phyloP scores from a whole-genome alignment of 1,284 basidiomycete species.

The Peniophora sp. region DNA sequence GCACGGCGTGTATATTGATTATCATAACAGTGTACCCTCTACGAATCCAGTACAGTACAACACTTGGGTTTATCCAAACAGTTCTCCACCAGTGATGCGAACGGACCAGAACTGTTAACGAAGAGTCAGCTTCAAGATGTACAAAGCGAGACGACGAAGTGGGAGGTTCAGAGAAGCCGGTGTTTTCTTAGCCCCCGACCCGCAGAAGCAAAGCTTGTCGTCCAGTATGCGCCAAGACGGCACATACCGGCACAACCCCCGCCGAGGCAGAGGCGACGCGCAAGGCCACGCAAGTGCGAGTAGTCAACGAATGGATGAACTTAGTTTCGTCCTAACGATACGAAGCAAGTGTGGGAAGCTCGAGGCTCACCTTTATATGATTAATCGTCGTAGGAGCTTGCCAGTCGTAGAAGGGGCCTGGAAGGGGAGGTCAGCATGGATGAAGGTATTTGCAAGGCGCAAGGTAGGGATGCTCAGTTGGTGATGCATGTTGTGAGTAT shows the following conservation, averaged over 20 bases:
- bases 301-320: conserved; percentile 74
- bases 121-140: neutral
- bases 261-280: conserved; percentile 8
- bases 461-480: conserved; percentile 12
- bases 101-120: neutral
- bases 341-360: neutral
- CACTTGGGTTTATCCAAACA: too few species aligned
- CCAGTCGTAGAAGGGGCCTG: too few species aligned
- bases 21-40: too few species aligned
- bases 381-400: too few species aligned
- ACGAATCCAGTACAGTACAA: too few species aligned
- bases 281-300: conserved; percentile 6
- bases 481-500: conserved; percentile 18
- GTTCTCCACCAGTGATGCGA: too few species aligned
- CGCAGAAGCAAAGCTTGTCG: conserved; percentile 3
- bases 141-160: neutral
- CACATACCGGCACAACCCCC: conserved; percentile 4
- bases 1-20: too few species aligned
- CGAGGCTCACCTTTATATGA: neutral
- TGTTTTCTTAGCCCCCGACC: conserved; percentile 13
- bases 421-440: neutral
- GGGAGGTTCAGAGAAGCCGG: conserved; percentile 14
- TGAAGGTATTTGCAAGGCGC: neutral
- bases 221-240: conserved; percentile 10
- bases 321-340: conserved; percentile 44